Conservation (phyloP, 805 yeast species). For the Lipomyces sp. region DNA sequence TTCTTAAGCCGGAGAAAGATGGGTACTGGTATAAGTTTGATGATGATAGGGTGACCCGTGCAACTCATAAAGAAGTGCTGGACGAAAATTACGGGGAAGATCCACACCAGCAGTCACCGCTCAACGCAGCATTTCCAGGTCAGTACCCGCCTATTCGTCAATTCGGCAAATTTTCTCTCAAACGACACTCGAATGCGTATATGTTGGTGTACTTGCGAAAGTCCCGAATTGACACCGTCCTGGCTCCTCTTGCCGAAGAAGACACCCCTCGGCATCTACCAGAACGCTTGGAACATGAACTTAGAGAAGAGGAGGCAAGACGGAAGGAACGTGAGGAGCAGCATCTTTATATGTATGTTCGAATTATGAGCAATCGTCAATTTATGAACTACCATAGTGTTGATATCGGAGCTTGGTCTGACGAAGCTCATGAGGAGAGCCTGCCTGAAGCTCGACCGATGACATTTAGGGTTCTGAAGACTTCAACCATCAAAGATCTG, state of each 20-base stretch:
- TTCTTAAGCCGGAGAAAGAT: constrained; percentile 76
- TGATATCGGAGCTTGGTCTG: constrained; percentile 73
- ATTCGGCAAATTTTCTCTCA: constrained; percentile 53
- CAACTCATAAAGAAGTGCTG: constrained; percentile 80
- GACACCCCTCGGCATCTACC: constrained; percentile 72
- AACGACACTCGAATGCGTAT: constrained; percentile 92
- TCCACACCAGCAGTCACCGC: constrained; percentile 41
- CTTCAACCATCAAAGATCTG: constrained; percentile 57
- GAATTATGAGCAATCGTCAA: constrained; percentile 58
- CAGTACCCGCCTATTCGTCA: constrained; percentile 49
- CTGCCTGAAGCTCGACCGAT: constrained; percentile 55
- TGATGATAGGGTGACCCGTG: constrained; percentile 92
- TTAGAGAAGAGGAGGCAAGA: constrained; percentile 57
- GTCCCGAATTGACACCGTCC: constrained; percentile 58
- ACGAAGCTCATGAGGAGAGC: constrained; percentile 34
- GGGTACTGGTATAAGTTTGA: constrained; percentile 90
- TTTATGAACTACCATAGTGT: constrained; percentile 70
- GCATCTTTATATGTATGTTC: constrained; percentile 63
- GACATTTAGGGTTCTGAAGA: constrained; percentile 59
- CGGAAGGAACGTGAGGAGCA: constrained; percentile 72
- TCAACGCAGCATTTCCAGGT: constrained; percentile 20
- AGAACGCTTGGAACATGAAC: constrained; percentile 65
- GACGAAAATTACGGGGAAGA: constrained; percentile 92
- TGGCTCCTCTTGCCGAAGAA: constrained; percentile 60
- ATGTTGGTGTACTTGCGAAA: constrained; percentile 92